These are phyloP conservation scores for Aspergillus viridinutans DNA, from an alignment of 2,329 filamentous ascomycete genomes.

Conservation along the genomic window DNA sequence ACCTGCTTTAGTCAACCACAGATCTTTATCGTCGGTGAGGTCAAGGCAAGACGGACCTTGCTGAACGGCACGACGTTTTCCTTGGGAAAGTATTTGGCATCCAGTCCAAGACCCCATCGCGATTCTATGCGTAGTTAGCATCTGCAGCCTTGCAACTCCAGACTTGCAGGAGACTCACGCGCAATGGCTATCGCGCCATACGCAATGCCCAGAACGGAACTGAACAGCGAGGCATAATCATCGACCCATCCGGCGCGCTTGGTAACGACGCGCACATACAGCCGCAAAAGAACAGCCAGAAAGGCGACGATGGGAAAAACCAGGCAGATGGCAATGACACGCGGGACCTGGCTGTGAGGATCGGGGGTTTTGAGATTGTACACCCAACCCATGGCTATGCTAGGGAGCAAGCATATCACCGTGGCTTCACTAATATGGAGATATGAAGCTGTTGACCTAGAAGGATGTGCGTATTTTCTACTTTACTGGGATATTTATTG, in stretches of 20 bases:
- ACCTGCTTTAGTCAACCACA: conserved; percentile 11
- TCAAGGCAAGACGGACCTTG: conserved; percentile 13
- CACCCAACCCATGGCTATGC: conserved; percentile 26
- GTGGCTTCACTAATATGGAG: not conserved
- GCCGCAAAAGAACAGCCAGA: conserved; percentile 20
- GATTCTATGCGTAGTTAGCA: conserved; percentile 16
- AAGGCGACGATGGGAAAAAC: conserved; percentile 19
- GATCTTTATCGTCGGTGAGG: not conserved
- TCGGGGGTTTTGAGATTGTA: conserved; percentile 23
- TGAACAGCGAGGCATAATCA: conserved; percentile 22
- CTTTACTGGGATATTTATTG: too few relatives aligned
- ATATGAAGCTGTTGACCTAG: not conserved
- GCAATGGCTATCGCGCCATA: conserved; percentile 17
- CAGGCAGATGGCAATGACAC: conserved; percentile 20
- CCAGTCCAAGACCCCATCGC: conserved; percentile 24
- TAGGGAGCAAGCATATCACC: too few relatives aligned
- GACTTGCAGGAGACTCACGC: conserved; percentile 11
- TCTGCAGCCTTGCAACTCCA: too few relatives aligned
- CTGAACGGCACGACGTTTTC: conserved; percentile 24
- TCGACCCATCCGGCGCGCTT: conserved; percentile 22
- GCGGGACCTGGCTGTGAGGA: conserved; percentile 15
- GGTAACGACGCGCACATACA: conserved; percentile 20
- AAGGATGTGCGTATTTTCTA: too few relatives aligned
- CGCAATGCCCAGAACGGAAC: conserved; percentile 14
- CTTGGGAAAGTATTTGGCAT: conserved; percentile 14